Conservation (phyloP, 768 basidiomycete species). For the Tylopilus vinaceipallidus region DNA sequence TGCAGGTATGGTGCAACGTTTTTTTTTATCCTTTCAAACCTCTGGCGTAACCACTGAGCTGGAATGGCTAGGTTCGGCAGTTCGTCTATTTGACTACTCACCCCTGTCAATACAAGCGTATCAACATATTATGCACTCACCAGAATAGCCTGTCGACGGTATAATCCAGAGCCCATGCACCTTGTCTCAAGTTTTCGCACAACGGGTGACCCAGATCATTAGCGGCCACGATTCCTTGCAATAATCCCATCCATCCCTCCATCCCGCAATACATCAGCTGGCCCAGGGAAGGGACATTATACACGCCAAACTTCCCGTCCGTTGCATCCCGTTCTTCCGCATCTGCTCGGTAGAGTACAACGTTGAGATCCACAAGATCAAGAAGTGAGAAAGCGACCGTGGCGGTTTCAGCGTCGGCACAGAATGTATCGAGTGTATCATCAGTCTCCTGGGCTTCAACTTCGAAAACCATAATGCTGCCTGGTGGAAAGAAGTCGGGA, state of each 20-base stretch:
- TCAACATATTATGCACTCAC: conserved; percentile 47
- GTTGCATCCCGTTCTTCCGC: conserved; percentile 92
- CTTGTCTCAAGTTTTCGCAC: conserved; percentile 82
- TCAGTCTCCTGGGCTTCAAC: conserved; percentile 80
- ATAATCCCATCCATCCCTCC: conserved; percentile 95
- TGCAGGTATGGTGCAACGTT: conserved; percentile 83
- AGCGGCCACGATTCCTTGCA: conserved; percentile 78
- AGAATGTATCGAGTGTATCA: conserved; percentile 67
- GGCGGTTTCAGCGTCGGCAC: conserved; percentile 66
- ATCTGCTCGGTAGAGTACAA: conserved; percentile 81
- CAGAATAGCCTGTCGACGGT: conserved; percentile 62
- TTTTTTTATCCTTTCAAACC: conserved; percentile 78
- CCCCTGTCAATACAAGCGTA: conserved; percentile 12
- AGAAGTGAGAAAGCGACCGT: conserved; percentile 72
- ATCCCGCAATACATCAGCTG: conserved; percentile 88
- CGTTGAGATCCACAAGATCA: conserved; percentile 85
- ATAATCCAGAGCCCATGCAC: conserved; percentile 93
- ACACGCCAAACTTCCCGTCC: conserved; percentile 73
- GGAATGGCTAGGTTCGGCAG: conserved; percentile 71
- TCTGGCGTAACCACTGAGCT: conserved; percentile 80
- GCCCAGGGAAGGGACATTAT: conserved; percentile 75
- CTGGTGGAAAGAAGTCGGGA: conserved; percentile 92
- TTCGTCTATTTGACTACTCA: conserved; percentile 51
- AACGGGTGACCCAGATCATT: conserved; percentile 95
- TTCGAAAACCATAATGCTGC: conserved; percentile 90